phyloP scores from a whole-genome alignment of 2,329 filamentous ascomycete genomes.

The Pezicula neosporulosa region DNA sequence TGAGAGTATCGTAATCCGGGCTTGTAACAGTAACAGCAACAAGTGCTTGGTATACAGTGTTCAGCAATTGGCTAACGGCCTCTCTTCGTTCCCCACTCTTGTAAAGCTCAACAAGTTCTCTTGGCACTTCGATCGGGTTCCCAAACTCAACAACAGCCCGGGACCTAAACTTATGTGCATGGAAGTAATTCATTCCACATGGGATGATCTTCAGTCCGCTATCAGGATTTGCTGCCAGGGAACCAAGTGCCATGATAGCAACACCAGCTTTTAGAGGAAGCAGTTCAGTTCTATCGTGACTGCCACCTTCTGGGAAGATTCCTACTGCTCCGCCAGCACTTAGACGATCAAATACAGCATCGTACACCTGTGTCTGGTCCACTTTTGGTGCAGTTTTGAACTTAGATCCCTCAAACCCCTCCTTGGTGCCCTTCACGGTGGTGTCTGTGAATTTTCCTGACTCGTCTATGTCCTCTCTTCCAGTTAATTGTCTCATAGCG shows the following conservation, averaged over 20 bases:
- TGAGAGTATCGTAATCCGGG: slow-evolving; percentile 92
- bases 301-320: slow-evolving; percentile 96
- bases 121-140: slow-evolving; percentile 78
- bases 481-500: slow-evolving; percentile 77
- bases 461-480: slow-evolving; percentile 67
- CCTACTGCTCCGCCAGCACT: slow-evolving; percentile 84
- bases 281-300: slow-evolving; percentile 88
- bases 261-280: slow-evolving; percentile 94
- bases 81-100: slow-evolving; percentile 79
- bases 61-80: slow-evolving; percentile 79
- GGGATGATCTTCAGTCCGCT: slow-evolving; percentile 93
- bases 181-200: slow-evolving; percentile 99
- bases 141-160: slow-evolving; percentile 95
- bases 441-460: slow-evolving; percentile 60
- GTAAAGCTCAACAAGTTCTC: slow-evolving; percentile 81
- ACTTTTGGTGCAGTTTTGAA: slow-evolving; percentile 91
- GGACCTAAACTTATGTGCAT: slow-evolving; percentile 96
- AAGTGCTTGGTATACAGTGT: slow-evolving; percentile 81
- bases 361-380: slow-evolving; percentile 89
- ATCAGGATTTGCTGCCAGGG: slow-evolving; percentile 78
- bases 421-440: slow-evolving; percentile 47
- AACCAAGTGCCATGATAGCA: slow-evolving; percentile 94
- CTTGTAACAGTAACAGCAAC: slow-evolving; percentile 87
- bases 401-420: slow-evolving; percentile 71
- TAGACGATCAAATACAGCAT: slow-evolving; percentile 84